Base-by-base conservation (phyloP, 495 filamentous ascomycete species). In the Rhypophila decipiens region DNA sequence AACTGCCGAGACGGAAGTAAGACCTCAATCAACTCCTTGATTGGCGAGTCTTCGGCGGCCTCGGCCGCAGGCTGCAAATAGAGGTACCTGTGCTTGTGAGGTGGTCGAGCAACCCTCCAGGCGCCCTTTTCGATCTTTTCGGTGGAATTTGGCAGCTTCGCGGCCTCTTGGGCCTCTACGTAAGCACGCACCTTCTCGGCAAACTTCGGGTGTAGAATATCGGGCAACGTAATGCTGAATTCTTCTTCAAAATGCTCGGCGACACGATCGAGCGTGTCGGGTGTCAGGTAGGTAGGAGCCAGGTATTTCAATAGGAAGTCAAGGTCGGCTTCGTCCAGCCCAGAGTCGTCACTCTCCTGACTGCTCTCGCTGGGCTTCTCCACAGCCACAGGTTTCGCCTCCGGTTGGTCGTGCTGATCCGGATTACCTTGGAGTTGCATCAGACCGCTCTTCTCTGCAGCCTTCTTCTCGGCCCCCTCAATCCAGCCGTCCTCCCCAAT, bases 401-500 rank as follows among this genome's bases (percentile, higher is more conserved):
- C 80, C 2, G 93, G 93, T 29, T 77, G 73, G 61, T 99, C 93
- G 59, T 91, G 89, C 51, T 82, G 78, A 55, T 94, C 89, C 2
- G 83, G 88, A 49, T 94, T 90, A 43, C 88, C 87, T 61, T 97
- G 88, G 7, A 99, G 71, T 65, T 97, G 93, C 60, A 83, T 81
- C 36, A 97, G 76, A 51, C 88, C 88, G 67, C 90, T 96, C 58
- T 88, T 88, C 55, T 87, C 83, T 10, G 87, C 87, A 18, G 93
- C 75, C 59, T 84, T 83, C 66, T 88, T 87, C 63, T 97, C 93
- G n/a, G 89, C 71, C 2, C 91, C 94, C 51, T 83, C 74, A 45
- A 90, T 82, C 53, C 84, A 97, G 9, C 93, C 94, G n/a, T 91
- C 87, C 60, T 99, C 93, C 29, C 93, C 93, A 52, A 86, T 72